phyloP scores from a whole-genome alignment of 2,329 filamentous ascomycete genomes.

The Colletotrichum tropicicola region DNA sequence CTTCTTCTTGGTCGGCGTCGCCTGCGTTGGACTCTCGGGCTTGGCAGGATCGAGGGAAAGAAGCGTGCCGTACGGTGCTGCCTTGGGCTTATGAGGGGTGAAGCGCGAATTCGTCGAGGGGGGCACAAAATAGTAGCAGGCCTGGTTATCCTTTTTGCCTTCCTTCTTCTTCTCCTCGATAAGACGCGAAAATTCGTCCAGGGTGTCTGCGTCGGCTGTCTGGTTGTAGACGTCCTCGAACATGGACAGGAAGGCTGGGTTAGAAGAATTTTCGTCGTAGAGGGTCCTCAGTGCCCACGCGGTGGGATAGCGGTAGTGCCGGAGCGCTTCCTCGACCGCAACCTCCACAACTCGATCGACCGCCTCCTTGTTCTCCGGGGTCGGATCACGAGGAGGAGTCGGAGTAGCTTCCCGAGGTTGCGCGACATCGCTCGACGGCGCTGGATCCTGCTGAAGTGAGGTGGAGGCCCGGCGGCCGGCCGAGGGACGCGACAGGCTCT shows the following conservation, averaged over 20 bases:
- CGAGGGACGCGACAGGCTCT: constrained; percentile 29
- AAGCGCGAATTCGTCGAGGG: constrained; percentile 52
- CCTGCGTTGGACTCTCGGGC: constrained; percentile 6
- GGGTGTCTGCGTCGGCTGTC: constrained; percentile 61
- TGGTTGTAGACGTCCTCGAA: constrained; percentile 67
- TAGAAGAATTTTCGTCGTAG: constrained; percentile 65
- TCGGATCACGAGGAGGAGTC: constrained; percentile 7
- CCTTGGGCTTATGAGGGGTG: constrained; percentile 54
- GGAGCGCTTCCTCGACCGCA: constrained; percentile 67
- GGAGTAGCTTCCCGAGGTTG: constrained; percentile 24
- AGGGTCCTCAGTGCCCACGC: constrained; percentile 69
- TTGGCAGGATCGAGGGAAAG: constrained; percentile 50
- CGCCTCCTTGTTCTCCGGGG: constrained; percentile 48
- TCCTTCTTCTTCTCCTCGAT: constrained; percentile 65
- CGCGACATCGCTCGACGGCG: constrained; percentile 25
- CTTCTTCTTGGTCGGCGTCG: constrained; percentile 26
- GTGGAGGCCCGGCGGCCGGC: constrained; percentile 25
- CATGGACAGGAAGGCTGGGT: constrained; percentile 63
- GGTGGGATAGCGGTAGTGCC: constrained; percentile 66
- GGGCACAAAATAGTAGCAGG: constrained; percentile 63
- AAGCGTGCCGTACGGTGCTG: constrained; percentile 60
- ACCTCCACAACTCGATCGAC: constrained; percentile 63
- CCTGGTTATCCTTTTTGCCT: constrained; percentile 61
- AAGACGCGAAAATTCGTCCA: constrained; percentile 59
- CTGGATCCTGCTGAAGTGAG: constrained; percentile 8